Conservation (phyloP, 108 stramenopile genomes). For the Bacterosira constricta region DNA sequence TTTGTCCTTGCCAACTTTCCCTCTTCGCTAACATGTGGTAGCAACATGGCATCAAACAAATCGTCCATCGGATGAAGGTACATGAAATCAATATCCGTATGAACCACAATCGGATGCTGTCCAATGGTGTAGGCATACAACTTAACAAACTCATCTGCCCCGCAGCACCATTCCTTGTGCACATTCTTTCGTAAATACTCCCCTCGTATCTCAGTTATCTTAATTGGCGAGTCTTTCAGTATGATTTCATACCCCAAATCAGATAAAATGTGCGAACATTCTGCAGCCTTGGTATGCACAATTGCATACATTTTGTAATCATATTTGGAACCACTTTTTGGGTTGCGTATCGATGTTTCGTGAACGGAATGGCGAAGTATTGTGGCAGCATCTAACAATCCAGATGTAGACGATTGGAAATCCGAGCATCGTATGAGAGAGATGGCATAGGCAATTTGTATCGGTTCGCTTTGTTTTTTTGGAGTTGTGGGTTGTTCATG, state of each 20-base stretch:
- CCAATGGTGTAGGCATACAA: conserved; percentile 61
- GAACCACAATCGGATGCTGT: conserved; percentile 57
- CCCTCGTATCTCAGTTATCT: conserved; percentile 34
- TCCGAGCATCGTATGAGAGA: conserved; percentile 58
- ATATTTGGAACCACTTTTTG: conserved; percentile 26
- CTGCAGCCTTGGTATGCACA: conserved; percentile 30
- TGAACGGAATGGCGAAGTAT: conserved; percentile 58
- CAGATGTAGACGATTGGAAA: conserved; percentile 39
- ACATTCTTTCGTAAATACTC: conserved; percentile 40
- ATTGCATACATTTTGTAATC: conserved; percentile 57
- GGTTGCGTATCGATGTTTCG: conserved; percentile 26
- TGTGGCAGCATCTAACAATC: conserved; percentile 50
- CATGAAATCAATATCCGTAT: conserved; percentile 66
- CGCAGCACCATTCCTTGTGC: conserved; percentile 62
- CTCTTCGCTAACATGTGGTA: conserved; percentile 18
- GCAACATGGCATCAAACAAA: conserved; percentile 75
- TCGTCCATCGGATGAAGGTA: conserved; percentile 70
- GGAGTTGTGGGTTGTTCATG: neutral
- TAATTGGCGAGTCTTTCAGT: conserved; percentile 34
- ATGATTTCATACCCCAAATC: conserved; percentile 40
- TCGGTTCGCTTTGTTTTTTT: neutral
- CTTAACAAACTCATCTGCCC: conserved; percentile 64
- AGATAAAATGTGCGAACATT: conserved; percentile 12
- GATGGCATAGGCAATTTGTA: conserved; percentile 49
- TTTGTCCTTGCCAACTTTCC: conserved; percentile 46